Base-by-base conservation (phyloP, 495 filamentous ascomycete genomes). In the Aspergillus sparsus region DNA sequence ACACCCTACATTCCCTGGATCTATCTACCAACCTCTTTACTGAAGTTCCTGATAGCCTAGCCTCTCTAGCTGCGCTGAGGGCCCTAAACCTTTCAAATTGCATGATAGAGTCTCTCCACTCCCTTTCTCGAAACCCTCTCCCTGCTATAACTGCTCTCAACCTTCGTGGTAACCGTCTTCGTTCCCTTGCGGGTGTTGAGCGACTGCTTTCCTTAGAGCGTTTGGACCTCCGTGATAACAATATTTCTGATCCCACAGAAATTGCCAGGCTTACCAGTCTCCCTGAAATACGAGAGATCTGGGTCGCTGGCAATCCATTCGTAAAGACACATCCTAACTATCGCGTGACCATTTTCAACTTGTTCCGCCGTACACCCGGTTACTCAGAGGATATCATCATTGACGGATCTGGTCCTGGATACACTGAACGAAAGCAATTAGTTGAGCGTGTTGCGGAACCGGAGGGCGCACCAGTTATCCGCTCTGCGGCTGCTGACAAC, bases 41-140 rank as follows among this genome's bases (percentile, higher is more conserved):
- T 0, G 90, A 97, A 66, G 88, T 97, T 47, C 94, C 94, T 1
- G 94, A 98, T 69, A 90, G 89, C 66, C 74, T 98, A 36, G 86
- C 92, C 39, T 87, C 83, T 12, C 77, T 98, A 49, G 89, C 89
- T 35, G 86, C 89, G 18, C 81, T 98, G 21, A 84, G 91, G 49
- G 92, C 94, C 27, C 75, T 98, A 49, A 98, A 98, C 67, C 80
- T 98, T 32, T 93, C 93, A 12, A 87, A 92, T 67, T 97, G 94
- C 81, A 97, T 98, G 93, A 96, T 98, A 51, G 91, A 94, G 55
- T 95, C 92, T 35, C 77, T 98, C 57, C 92, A 95, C 64, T 96
- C 93, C 5, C 78, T 98, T 15, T 85, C 86, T 2, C 84, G 89
- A 57, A 92, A 88, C 69, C 93, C 94, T 34, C 81, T 98, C 4